These are phyloP conservation scores for Dioszegia crocea DNA, from an alignment of 768 basidiomycete species.

Conservation along the genomic window DNA sequence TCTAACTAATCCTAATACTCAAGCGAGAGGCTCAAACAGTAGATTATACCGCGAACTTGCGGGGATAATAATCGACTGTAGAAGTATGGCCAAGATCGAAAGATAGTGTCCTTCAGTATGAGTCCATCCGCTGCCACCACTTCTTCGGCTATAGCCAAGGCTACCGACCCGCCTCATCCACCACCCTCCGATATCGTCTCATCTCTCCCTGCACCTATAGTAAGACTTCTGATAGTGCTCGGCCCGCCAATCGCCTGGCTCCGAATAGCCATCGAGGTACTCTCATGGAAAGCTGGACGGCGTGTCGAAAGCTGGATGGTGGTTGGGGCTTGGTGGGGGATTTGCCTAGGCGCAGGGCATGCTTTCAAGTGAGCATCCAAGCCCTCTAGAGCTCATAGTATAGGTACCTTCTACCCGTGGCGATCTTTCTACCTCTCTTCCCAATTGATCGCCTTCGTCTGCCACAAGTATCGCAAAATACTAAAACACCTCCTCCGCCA, in stretches of 20 bases:
- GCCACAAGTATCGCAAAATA: constrained; percentile 31
- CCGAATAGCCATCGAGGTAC: constrained; percentile 28
- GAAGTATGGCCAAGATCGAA: not conserved
- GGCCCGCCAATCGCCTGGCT: constrained; percentile 30
- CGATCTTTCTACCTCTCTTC: constrained; percentile 52
- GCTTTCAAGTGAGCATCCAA: constrained; percentile 55
- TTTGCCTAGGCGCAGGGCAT: constrained; percentile 61
- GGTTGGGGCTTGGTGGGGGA: constrained; percentile 70
- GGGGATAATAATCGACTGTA: not conserved
- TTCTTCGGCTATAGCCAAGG: constrained; percentile 1
- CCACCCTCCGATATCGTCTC: constrained; percentile 23
- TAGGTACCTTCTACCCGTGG: constrained; percentile 62
- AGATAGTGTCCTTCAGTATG: not conserved
- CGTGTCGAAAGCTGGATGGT: constrained; percentile 54
- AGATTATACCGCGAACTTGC: no score
- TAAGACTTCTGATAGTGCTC: constrained; percentile 43
- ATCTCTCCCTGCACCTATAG: constrained; percentile 42
- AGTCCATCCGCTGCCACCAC: not conserved
- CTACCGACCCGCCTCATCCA: not conserved
- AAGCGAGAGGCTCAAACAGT: no score
- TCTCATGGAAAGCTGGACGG: constrained; percentile 38
- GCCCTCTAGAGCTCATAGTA: not conserved
- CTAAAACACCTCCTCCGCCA: constrained; percentile 54
- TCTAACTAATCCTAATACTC: no score
- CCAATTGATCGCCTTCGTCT: constrained; percentile 44